phyloP scores from a whole-genome alignment of 345 rosid genomes.

The Crucihimalaya himalaica region DNA sequence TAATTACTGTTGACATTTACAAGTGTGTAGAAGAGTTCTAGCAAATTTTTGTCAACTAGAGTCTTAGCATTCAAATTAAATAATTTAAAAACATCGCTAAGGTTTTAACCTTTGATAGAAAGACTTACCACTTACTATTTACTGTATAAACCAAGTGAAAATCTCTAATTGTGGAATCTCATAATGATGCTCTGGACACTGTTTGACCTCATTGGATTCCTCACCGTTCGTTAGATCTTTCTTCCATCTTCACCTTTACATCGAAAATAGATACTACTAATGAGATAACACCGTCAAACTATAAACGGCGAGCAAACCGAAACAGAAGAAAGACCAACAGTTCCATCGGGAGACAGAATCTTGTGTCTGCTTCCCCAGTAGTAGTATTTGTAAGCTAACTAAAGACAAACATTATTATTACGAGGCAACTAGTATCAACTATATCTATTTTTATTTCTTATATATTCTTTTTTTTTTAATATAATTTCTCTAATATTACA shows the following conservation, averaged over 20 bases:
- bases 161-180: slow-evolving; percentile 35
- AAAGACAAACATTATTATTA: slow-evolving; percentile 33
- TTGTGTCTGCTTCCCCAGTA: slow-evolving; percentile 44
- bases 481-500: neutral
- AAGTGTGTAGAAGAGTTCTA: neutral
- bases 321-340: slow-evolving; percentile 30
- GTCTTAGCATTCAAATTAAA: neutral
- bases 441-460: neutral
- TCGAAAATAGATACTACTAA: neutral
- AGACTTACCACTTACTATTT: neutral
- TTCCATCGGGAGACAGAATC: slow-evolving; percentile 37
- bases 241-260: slow-evolving; percentile 17
- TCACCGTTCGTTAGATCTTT: slow-evolving; percentile 21
- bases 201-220: slow-evolving; percentile 40
- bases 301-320: slow-evolving; percentile 33
- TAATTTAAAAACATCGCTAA: neutral
- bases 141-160: neutral
- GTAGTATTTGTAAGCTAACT: slow-evolving; percentile 14
- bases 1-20: neutral
- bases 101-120: neutral
- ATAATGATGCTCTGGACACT: slow-evolving; percentile 36
- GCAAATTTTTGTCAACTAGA: neutral
- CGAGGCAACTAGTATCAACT: neutral
- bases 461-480: too few relatives aligned
- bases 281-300: slow-evolving; percentile 24